Evolutionary conservation across 2,329 filamentous ascomycete species (phyloP), one percentile per base, ranked within the genome.

Genomic region (Lasiodiplodia gonubiensis): DNA sequence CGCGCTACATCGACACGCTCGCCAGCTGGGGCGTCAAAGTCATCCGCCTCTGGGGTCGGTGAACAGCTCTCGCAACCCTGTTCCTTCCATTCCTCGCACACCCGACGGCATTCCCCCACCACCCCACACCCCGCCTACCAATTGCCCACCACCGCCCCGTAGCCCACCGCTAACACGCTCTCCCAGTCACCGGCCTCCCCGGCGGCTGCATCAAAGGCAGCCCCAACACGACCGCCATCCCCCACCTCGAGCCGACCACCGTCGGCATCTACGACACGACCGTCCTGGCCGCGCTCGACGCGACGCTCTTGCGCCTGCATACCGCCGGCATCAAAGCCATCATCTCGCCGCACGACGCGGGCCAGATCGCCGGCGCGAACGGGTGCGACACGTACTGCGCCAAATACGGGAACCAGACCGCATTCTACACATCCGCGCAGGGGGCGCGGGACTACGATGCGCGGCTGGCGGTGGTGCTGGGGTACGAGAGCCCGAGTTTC

Each of bases 21-120:
- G 71, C 72, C 8, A 27, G 66, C 0, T 71, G 72, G 54, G 74
- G 75, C 14, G 71, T 70, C 54, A 77, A 77, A 65, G 73, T 75
- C 1, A 68, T 77, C 8, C 73, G 74, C 4, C 69, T 77, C 12
- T 78, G 76, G 76, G 74, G 74, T 52, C 73, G 75, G 66, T 33
- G 30, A 33, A 2, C 1, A 33, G 30, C 2, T 33, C 30, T 2
- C 10, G 3, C 30, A 33, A 33, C 7, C 35, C 21, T 14, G 8
- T 10, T 5, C 6, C 25, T 8, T 12, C 48, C 48, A 8, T 3
- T 4, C 23, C 27, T 33, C 30, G 30, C 30, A 33, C 30, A 33
- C 30, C 27, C 27, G 27, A 27, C 27, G 27, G 27, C 2, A 27
- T 3, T 6, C 3, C 3, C 3, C 27, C 27, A n/a, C 27, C 27